These are phyloP conservation scores for Phylloporus sp. DNA, from an alignment of 768 basidiomycete genomes.

Conservation along the genomic window DNA sequence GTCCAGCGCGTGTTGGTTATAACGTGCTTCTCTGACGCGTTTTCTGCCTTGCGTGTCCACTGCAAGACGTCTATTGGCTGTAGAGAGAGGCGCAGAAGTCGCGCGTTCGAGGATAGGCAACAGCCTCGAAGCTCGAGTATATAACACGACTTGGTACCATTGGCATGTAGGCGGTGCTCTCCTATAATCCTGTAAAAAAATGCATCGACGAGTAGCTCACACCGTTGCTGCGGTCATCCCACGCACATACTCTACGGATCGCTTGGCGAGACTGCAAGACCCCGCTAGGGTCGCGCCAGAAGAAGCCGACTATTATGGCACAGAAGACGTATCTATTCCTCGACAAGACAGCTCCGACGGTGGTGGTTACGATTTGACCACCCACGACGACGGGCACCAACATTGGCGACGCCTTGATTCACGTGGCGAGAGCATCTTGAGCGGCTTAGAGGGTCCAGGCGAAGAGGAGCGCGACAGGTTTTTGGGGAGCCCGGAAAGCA, in stretches of 20 bases:
- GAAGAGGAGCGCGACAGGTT: conserved; percentile 25
- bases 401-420: conserved; percentile 32
- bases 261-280: conserved; percentile 15
- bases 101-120: conserved; percentile 18
- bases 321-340: conserved; percentile 5
- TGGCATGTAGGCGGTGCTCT: neutral
- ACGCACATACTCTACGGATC: conserved; percentile 18
- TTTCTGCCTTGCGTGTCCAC: conserved; percentile 11
- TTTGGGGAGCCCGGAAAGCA: conserved; percentile 34
- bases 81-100: conserved; percentile 12
- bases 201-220: conserved; percentile 32
- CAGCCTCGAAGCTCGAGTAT: conserved; percentile 21
- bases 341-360: conserved; percentile 16
- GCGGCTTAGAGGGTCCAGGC: conserved; percentile 24
- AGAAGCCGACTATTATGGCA: conserved; percentile 11
- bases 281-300: conserved; percentile 16
- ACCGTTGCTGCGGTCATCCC: conserved; percentile 28
- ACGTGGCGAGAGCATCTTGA: conserved; percentile 31
- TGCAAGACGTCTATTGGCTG: conserved; percentile 18
- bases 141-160: conserved; percentile 6
- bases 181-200: conserved; percentile 7
- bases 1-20: conserved; percentile 4
- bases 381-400: conserved; percentile 20
- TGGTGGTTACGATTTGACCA: conserved; percentile 20
- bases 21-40: conserved; percentile 10